Base-by-base conservation (phyloP, 495 filamentous ascomycete species). In the Staphylotrichum longicolle region DNA sequence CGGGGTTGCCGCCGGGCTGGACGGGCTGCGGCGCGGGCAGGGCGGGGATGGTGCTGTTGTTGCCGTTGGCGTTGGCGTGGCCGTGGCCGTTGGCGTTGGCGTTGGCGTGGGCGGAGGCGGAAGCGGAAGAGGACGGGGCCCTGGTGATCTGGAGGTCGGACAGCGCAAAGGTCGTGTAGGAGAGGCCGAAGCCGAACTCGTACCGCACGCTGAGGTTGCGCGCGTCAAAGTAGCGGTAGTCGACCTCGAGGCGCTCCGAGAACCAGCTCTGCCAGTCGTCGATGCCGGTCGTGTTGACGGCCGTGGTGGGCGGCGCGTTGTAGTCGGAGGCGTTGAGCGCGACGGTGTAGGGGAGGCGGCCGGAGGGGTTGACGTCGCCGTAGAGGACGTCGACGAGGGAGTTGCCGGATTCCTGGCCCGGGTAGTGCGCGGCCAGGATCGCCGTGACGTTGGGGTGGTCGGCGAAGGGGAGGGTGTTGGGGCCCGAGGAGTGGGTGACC, bases 391-490 rank as follows among this genome's bases (percentile, higher is more conserved):
- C 92, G 1, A 85, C 83, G 9, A 98, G 75, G 3, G 93, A 88
- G 61, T 93, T 91, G 8, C 94, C 94, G 63, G 86, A 92, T 75
- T 98, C 93, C 72, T 97, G 88, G 3, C 93, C 91, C 0, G 94
- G 93, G 42, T 81, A 83, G 1, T 88, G 85, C 9, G 88, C 77
- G 34, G 90, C 85, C 57, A 93, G 86, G 83, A 91, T 93, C 20
- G 83, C 78, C 70, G 97, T 93, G 6, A 39, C 37, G 37, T 39
- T 39, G 37, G 37, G 37, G 37, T 39, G 37, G 37, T 39, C 37
- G 37, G 37, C 37, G 37, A 39, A 39, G 37, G 37, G 37, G 44
- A 98, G 71, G 9, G 94, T 81, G 14, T 96, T 85, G 1, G 94
- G 91, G 0, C 94, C 94, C 7, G 93, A 86, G n/a, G 91, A 84